phyloP scores from a whole-genome alignment of 805 yeast species.

The Ogataea ramenticola region DNA sequence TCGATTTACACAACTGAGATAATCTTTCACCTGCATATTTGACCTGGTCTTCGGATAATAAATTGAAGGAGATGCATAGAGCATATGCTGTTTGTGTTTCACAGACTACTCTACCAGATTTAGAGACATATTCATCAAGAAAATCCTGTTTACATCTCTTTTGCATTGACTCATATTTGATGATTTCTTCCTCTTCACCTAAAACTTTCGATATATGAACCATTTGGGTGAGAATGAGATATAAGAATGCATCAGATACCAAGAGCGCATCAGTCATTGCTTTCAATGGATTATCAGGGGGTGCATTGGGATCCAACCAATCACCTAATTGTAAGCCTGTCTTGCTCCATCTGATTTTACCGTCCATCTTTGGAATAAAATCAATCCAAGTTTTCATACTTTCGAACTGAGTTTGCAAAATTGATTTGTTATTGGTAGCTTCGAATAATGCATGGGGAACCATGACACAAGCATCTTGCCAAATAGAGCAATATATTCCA shows the following conservation, averaged over 20 bases:
- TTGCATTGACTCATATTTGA: conserved; percentile 5
- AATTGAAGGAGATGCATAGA: conserved; percentile 13
- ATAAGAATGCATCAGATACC: conserved; percentile 19
- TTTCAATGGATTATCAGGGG: conserved; percentile 17
- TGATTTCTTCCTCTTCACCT: conserved; percentile 7
- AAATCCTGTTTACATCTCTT: conserved; percentile 10
- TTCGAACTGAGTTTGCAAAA: conserved; percentile 6
- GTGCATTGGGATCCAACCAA: conserved; percentile 21
- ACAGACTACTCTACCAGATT: conserved; percentile 11
- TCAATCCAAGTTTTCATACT: conserved; percentile 11
- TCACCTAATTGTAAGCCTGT: conserved; percentile 23
- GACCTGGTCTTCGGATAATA: conserved; percentile 7
- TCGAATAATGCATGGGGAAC: conserved; percentile 11
- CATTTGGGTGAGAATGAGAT: conserved; percentile 8
- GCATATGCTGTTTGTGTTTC: conserved; percentile 21
- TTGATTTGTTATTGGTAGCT: conserved; percentile 6
- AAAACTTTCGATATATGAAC: conserved; percentile 6
- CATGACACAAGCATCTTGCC: conserved; percentile 19
- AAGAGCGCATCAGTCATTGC: conserved; percentile 16
- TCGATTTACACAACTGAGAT: conserved; percentile 4
- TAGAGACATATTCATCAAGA: conserved; percentile 11
- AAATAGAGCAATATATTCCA: conserved; percentile 11
- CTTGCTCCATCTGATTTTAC: conserved; percentile 9
- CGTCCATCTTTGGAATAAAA: conserved; percentile 9
- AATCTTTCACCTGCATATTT: conserved; percentile 13